phyloP scores from a whole-genome alignment of 2,329 filamentous ascomycete species.

The Juglanconis oblonga region DNA sequence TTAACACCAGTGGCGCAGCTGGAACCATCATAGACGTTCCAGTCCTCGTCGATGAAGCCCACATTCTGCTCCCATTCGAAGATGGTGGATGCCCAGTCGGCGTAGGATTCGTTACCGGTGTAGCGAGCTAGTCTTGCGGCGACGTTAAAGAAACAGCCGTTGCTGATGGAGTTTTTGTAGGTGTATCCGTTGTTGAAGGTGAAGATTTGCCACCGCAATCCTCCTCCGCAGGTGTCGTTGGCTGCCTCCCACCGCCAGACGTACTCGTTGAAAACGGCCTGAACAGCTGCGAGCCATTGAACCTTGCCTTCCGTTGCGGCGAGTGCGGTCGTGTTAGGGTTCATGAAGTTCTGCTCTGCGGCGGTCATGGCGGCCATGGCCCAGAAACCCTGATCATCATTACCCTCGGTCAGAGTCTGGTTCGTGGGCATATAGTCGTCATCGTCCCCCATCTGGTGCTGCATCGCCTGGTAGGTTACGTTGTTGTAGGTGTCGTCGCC shows the following conservation, averaged over 20 bases:
- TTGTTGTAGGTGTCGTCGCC: slow-evolving; percentile 64
- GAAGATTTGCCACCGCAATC: slow-evolving; percentile 82
- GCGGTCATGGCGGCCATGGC: slow-evolving; percentile 67
- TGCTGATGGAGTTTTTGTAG: slow-evolving; percentile 47
- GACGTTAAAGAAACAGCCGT: slow-evolving; percentile 47
- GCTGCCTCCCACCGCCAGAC: slow-evolving; percentile 67
- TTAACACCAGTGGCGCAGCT: slow-evolving; percentile 33
- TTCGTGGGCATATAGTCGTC: slow-evolving; percentile 65
- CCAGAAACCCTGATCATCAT: slow-evolving; percentile 63
- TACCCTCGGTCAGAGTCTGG: slow-evolving; percentile 56
- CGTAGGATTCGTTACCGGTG: slow-evolving; percentile 62
- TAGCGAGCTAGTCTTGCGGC: slow-evolving; percentile 60
- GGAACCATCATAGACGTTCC: slow-evolving; percentile 47
- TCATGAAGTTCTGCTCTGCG: slow-evolving; percentile 64
- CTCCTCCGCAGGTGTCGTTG: slow-evolving; percentile 63
- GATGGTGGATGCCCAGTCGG: slow-evolving; percentile 54
- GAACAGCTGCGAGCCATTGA: slow-evolving; percentile 68
- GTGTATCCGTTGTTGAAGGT: slow-evolving; percentile 74
- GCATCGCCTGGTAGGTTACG: slow-evolving; percentile 55
- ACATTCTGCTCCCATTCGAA: slow-evolving; percentile 51
- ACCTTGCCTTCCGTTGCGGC: slow-evolving; percentile 44
- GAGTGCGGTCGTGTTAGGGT: slow-evolving; percentile 39
- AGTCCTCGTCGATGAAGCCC: slow-evolving; percentile 42
- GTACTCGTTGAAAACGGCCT: slow-evolving; percentile 80
- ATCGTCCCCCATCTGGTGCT: slow-evolving; percentile 58